Evolutionary conservation across 1,139 yeast species (phyloP).

Genomic region (Wickerhamomyces sp.): DNA sequence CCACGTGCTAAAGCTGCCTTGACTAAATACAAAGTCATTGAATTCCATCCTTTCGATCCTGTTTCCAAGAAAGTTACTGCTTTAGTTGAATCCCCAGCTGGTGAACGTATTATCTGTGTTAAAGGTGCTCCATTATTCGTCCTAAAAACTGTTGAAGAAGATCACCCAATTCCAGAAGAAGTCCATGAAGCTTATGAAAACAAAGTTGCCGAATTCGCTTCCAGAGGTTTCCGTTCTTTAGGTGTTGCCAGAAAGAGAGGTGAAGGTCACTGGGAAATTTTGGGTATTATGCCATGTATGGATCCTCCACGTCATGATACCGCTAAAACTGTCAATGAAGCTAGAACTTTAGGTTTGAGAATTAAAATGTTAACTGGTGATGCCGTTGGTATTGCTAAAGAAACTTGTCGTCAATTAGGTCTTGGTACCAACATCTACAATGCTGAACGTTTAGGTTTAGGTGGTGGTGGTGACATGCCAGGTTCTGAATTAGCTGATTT

Average conservation of each 20-base stretch:
- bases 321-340: conserved; percentile 93
- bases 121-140: conserved; percentile 97
- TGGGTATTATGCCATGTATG: conserved; percentile 98
- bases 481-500: conserved; percentile 95
- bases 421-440: conserved; percentile 95
- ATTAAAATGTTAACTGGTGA: conserved; percentile 99
- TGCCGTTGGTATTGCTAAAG: conserved; percentile 98
- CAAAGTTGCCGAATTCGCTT: conserved; percentile 95
- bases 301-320: conserved; percentile 99
- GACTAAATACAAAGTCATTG: conserved; percentile 91
- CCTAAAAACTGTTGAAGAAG: conserved; percentile 93
- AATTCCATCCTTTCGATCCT: conserved; percentile 97
- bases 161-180: conserved; percentile 95
- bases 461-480: conserved; percentile 95
- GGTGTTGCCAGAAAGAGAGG: conserved; percentile 99
- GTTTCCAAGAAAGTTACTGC: conserved; percentile 96
- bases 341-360: conserved; percentile 88
- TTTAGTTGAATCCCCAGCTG: conserved; percentile 91
- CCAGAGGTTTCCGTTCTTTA: conserved; percentile 97
- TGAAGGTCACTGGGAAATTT: conserved; percentile 97
- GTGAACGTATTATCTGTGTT: conserved; percentile 93
- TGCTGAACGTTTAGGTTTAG: conserved; percentile 94
- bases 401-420: conserved; percentile 96
- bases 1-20: conserved; percentile 95
- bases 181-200: conserved; percentile 92